These are phyloP conservation scores for Saccharum spontaneum DNA, from an alignment of 176 grass and related monocot genomes.

Conservation along the genomic window DNA sequence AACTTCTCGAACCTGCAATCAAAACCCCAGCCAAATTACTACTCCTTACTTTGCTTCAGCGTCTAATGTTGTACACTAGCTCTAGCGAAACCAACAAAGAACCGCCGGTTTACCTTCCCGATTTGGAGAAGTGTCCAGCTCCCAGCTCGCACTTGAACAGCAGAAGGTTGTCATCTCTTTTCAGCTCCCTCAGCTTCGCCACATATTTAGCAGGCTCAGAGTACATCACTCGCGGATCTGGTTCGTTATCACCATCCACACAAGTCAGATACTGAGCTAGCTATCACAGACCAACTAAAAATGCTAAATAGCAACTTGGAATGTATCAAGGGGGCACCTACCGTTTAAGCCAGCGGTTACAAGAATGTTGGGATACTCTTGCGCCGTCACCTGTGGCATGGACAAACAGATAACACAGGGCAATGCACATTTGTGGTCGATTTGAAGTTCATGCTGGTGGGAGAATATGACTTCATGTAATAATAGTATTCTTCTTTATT, in stretches of 20 bases:
- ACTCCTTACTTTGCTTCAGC: neutral
- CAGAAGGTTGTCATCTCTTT: constrained; percentile 67
- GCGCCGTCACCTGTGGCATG: constrained; percentile 59
- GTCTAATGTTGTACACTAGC: neutral
- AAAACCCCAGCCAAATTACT: neutral
- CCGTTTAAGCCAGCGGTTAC: constrained; percentile 92
- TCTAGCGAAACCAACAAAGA: neutral
- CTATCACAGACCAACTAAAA: neutral
- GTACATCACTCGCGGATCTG: constrained; percentile 81
- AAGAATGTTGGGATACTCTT: constrained; percentile 78
- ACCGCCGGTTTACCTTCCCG: constrained; percentile 53
- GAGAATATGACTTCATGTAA: neutral
- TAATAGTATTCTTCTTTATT: neutral
- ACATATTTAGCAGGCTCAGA: constrained; percentile 84
- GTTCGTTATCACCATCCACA: neutral
- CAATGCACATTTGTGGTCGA: neutral
- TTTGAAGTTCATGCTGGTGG: neutral
- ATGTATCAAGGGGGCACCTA: constrained; percentile 20
- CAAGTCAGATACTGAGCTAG: neutral
- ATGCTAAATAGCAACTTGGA: constrained; percentile 11
- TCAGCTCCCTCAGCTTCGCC: constrained; percentile 78
- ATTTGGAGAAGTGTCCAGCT: constrained; percentile 84
- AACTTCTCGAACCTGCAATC: constrained; percentile 78
- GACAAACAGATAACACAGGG: neutral
- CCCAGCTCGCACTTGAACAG: constrained; percentile 84